Conservation (phyloP, 2,329 filamentous ascomycete genomes). For the Blastomyces emzantsi region DNA sequence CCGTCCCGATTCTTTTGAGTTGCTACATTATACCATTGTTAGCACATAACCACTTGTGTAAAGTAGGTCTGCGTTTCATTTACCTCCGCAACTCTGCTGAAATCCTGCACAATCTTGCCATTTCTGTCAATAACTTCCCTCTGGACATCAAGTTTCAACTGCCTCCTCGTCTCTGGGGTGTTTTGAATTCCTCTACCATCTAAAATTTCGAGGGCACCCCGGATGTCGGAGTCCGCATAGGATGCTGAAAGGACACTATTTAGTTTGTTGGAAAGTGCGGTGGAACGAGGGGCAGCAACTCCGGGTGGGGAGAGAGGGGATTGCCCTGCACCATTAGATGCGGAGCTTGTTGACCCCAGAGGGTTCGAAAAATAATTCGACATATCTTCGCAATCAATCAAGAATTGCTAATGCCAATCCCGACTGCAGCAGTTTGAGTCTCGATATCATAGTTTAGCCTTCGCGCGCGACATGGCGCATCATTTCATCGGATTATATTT, state of each 20-base stretch:
- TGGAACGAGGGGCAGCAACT: constrained; percentile 30
- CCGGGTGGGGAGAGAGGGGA: constrained; percentile 9
- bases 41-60: constrained; percentile 4
- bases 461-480: not conserved
- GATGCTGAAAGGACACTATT: constrained; percentile 81
- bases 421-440: not conserved
- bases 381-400: constrained; percentile 4
- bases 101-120: constrained; percentile 78
- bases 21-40: constrained; percentile 47
- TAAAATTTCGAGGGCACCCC: constrained; percentile 69
- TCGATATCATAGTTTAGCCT: not conserved
- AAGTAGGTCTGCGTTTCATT: constrained; percentile 19
- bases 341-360: not conserved
- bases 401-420: not conserved
- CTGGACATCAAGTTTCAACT: constrained; percentile 72
- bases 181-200: constrained; percentile 65
- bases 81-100: constrained; percentile 81
- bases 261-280: constrained; percentile 70
- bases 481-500: not conserved
- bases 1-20: constrained; percentile 72
- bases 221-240: constrained; percentile 85
- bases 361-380: constrained; percentile 12
- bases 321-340: constrained; percentile 9
- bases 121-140: constrained; percentile 91
- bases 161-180: constrained; percentile 66